These are phyloP conservation scores for Bretschneidera sinensis DNA, from an alignment of 345 rosid genomes.

Conservation along the genomic window DNA sequence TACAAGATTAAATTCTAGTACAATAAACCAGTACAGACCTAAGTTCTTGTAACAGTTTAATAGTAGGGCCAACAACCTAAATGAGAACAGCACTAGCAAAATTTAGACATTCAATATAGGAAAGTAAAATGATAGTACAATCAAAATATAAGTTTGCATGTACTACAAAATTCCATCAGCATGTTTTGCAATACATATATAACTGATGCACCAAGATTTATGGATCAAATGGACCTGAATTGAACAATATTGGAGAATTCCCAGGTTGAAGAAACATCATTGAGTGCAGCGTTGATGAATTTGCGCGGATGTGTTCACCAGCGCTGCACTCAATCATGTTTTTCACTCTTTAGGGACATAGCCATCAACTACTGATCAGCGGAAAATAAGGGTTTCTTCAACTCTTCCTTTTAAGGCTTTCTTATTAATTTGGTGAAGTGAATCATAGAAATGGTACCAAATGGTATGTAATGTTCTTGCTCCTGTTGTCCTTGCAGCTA, in stretches of 20 bases:
- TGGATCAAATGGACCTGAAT: slow-evolving; percentile 7
- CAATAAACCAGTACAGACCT: slow-evolving; percentile 20
- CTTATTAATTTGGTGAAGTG: too few species aligned
- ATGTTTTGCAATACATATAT: not conserved
- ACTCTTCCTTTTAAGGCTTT: too few species aligned
- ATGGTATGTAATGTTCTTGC: too few species aligned
- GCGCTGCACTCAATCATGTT: slow-evolving; percentile 43
- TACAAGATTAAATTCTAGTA: slow-evolving; percentile 23
- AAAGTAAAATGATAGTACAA: too few species aligned
- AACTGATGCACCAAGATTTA: not conserved
- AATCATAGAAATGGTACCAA: too few species aligned
- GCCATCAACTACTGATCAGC: not conserved
- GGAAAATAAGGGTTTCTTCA: too few species aligned
- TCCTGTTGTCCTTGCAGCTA: too few species aligned
- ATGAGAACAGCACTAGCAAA: too few species aligned
- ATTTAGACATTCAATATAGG: too few species aligned
- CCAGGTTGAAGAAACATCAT: slow-evolving; percentile 39
- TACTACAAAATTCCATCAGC: slow-evolving; percentile 2
- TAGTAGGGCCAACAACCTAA: too few species aligned
- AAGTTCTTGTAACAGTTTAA: too few species aligned
- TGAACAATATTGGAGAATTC: slow-evolving; percentile 12
- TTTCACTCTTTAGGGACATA: slow-evolving; percentile 16
- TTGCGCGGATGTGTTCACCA: slow-evolving; percentile 20
- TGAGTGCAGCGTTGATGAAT: slow-evolving; percentile 72
- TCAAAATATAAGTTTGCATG: not conserved